Evolutionary conservation across 2,329 filamentous ascomycete species (phyloP).

Genomic region (Trichoderma sp.): DNA sequence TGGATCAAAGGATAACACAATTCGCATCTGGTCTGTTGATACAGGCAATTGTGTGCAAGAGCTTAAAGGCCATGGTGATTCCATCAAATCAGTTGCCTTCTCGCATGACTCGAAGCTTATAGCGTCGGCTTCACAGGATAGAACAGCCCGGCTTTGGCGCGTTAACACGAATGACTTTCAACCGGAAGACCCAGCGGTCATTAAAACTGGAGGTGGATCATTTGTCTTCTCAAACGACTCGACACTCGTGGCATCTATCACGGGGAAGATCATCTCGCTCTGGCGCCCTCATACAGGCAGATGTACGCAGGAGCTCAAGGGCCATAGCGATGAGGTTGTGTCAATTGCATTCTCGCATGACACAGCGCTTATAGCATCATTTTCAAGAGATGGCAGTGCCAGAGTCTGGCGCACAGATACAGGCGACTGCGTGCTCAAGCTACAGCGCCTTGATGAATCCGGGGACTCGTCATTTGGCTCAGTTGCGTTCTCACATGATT

Average conservation of each 20-base stretch:
- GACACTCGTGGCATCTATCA: not conserved
- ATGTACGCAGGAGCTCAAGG: not conserved
- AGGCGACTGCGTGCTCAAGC: not conserved
- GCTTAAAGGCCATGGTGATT: not conserved
- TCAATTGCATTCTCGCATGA: not conserved
- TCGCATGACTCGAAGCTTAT: not conserved
- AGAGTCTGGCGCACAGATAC: not conserved
- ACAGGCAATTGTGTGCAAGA: not conserved
- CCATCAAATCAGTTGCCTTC: not conserved
- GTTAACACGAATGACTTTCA: not conserved
- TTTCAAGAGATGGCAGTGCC: not conserved
- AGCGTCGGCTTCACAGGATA: not conserved
- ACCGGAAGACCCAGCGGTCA: not conserved
- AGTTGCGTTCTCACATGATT: not conserved
- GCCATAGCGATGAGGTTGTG: not conserved
- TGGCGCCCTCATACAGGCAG: not conserved
- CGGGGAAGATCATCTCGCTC: not conserved
- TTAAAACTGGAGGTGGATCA: not conserved
- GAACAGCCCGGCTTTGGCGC: not conserved
- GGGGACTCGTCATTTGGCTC: too few relatives aligned
- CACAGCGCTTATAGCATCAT: not conserved
- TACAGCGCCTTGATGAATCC: not conserved
- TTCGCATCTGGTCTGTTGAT: not conserved
- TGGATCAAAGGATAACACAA: rapidly evolving
- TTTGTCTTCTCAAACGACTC: not conserved